Conservation (phyloP, 192 early-diverging fungal genomes). For the Mortierella hygrophila region DNA sequence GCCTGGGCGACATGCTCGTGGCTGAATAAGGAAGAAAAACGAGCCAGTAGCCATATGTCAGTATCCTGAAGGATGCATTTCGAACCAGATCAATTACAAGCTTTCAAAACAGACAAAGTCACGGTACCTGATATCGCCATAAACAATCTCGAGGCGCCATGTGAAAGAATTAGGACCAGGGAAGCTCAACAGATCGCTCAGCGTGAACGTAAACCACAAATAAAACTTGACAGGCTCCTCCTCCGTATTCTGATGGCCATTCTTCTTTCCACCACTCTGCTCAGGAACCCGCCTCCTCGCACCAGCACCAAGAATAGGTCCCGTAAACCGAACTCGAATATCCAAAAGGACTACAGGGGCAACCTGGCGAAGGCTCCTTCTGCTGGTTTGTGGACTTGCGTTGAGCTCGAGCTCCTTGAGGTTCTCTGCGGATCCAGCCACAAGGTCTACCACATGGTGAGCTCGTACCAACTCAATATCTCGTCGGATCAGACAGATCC, state of each 20-base stretch:
- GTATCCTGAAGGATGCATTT: background rate
- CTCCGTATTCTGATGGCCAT: background rate
- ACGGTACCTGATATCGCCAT: slow-evolving; percentile 43
- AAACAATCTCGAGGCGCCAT: slow-evolving; percentile 48
- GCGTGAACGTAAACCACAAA: slow-evolving; percentile 53
- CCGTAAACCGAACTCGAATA: slow-evolving; percentile 51
- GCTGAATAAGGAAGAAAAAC: background rate
- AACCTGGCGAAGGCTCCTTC: background rate
- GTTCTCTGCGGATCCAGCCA: slow-evolving; percentile 51
- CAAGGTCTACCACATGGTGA: slow-evolving; percentile 47
- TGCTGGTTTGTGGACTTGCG: background rate
- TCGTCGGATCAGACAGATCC: slow-evolving; percentile 24
- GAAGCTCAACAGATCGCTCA: slow-evolving; percentile 42
- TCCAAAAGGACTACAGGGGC: slow-evolving; percentile 41
- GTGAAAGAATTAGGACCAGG: slow-evolving; percentile 40
- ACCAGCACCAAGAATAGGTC: slow-evolving; percentile 12
- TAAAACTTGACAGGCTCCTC: slow-evolving; percentile 53
- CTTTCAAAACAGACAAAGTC: background rate
- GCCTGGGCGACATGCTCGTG: slow-evolving; percentile 29
- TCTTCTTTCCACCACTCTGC: background rate
- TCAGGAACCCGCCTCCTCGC: slow-evolving; percentile 13
- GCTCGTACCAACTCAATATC: slow-evolving; percentile 39
- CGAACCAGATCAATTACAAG: background rate
- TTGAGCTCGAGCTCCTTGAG: slow-evolving; percentile 39
- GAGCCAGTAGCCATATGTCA: background rate